A percentile compares a stretch with the other conserved stretches of the same genome.
phyloP scores from a whole-genome alignment of 2,329 filamentous ascomycete species.

The Diaporthe helianthi region DNA sequence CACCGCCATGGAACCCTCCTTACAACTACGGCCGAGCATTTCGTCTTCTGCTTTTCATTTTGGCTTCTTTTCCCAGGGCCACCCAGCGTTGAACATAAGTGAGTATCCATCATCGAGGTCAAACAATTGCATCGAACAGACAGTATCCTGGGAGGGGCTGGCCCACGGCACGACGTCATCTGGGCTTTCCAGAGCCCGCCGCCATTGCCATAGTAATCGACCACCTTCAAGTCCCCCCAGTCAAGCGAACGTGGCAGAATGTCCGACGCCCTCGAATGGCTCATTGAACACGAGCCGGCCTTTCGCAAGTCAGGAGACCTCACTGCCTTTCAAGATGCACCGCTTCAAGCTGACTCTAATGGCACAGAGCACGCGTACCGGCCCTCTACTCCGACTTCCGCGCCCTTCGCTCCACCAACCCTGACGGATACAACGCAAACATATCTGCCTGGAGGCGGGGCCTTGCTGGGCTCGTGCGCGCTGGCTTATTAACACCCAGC shows the following conservation, averaged over 20 bases:
- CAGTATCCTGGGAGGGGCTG: not conserved
- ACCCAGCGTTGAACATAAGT: not conserved
- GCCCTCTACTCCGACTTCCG: constrained; percentile 42
- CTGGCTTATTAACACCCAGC: constrained; percentile 44
- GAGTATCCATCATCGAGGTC: not conserved
- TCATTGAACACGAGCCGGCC: constrained; percentile 42
- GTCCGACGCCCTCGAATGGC: constrained; percentile 38
- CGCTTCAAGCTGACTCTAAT: constrained; percentile 21
- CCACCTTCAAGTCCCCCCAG: constrained; percentile 53
- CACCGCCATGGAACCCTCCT: not conserved
- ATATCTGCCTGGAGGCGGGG: constrained; percentile 46
- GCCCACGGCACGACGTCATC: constrained; percentile 30
- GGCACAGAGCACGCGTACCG: constrained; percentile 39
- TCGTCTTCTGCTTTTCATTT: not conserved
- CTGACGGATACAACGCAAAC: constrained; percentile 43
- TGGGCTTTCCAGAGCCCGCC: constrained; percentile 23
- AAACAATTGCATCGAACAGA: not conserved
- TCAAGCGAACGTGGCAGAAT: constrained; percentile 26
- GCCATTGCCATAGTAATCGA: constrained; percentile 43
- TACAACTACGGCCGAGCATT: not conserved
- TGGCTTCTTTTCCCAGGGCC: not conserved
- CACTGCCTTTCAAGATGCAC: not conserved
- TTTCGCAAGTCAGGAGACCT: constrained; percentile 41
- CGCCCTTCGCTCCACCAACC: constrained; percentile 39
- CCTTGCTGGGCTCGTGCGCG: constrained; percentile 42